phyloP scores from a whole-genome alignment of 768 basidiomycete species.

The Cyclocybe cylindracea region DNA sequence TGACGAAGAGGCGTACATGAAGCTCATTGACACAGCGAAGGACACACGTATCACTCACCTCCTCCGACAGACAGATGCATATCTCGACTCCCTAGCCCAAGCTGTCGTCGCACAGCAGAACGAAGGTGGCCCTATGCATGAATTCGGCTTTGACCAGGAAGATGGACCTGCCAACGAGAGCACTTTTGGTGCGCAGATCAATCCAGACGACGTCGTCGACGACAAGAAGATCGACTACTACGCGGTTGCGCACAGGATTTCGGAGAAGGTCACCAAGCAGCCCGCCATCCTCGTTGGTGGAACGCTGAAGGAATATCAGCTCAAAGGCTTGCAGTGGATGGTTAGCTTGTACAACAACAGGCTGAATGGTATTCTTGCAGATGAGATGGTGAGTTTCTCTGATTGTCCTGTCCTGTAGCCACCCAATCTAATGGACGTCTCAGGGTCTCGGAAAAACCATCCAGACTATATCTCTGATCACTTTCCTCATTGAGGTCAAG shows the following conservation, averaged over 20 bases:
- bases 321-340: constrained; percentile 98
- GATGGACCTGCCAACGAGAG: constrained; percentile 81
- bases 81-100: constrained; percentile 92
- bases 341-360: constrained; percentile 96
- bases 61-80: constrained; percentile 89
- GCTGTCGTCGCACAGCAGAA: constrained; percentile 93
- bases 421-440: constrained; percentile 3
- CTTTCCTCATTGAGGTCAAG: constrained; percentile 92
- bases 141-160: constrained; percentile 56
- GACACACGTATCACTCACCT: constrained; percentile 98
- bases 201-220: constrained; percentile 59
- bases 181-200: constrained; percentile 85
- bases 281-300: constrained; percentile 81
- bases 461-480: constrained; percentile 92
- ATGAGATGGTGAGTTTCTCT: constrained; percentile 73
- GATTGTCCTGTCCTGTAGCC: too few species aligned
- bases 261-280: constrained; percentile 80
- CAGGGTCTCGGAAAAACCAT: constrained; percentile 96
- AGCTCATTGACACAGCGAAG: constrained; percentile 97
- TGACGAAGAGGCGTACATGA: constrained; percentile 99
- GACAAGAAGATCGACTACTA: constrained; percentile 93
- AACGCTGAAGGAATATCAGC: constrained; percentile 90
- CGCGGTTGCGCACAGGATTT: constrained; percentile 89
- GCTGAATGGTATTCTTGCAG: constrained; percentile 92
- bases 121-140: constrained; percentile 51